Percentiles rank a stretch among this genome's conserved stretches.
Evolutionary conservation across 352 stramenopile genomes (phyloP).

Genomic region (Globisporangium rhizosaccharum): DNA sequence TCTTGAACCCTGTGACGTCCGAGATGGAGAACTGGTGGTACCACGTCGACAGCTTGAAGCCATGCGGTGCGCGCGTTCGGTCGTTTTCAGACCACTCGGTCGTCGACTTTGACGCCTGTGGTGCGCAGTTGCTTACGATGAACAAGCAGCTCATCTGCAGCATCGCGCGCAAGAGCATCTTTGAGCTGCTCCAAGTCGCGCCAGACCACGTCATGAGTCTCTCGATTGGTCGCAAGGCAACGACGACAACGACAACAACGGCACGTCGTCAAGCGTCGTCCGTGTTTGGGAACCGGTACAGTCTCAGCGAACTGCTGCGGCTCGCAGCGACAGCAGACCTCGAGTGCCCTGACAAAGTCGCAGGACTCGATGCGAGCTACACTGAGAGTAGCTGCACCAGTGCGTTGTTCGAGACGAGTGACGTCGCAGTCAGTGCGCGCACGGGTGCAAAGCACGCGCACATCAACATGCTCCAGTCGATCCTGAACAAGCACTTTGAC

Average conservation of each 20-base stretch:
- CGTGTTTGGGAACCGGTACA: slow-evolving; percentile 33
- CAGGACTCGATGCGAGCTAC: slow-evolving; percentile 23
- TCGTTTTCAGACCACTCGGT: slow-evolving; percentile 35
- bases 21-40: slow-evolving; percentile 69
- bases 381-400: not conserved
- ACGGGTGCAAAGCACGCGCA: slow-evolving; percentile 6
- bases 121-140: slow-evolving; percentile 24
- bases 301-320: slow-evolving; percentile 43
- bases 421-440: slow-evolving; percentile 3
- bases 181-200: slow-evolving; percentile 46
- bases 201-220: slow-evolving; percentile 61
- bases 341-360: slow-evolving; percentile 35
- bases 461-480: slow-evolving; percentile 35
- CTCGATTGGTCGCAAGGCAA: slow-evolving; percentile 22
- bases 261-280: slow-evolving; percentile 11
- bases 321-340: slow-evolving; percentile 51
- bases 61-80: slow-evolving; percentile 8
- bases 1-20: slow-evolving; percentile 44
- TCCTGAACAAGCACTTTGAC: slow-evolving; percentile 59
- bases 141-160: slow-evolving; percentile 51
- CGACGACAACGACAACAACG: too few relatives aligned
- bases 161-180: slow-evolving; percentile 54
- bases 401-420: not conserved
- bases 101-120: slow-evolving; percentile 33
- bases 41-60: slow-evolving; percentile 44